A percentile compares a stretch with the other conserved stretches of the same genome.
Conservation (phyloP, 108 stramenopile genomes). For the Parmales sp. region DNA sequence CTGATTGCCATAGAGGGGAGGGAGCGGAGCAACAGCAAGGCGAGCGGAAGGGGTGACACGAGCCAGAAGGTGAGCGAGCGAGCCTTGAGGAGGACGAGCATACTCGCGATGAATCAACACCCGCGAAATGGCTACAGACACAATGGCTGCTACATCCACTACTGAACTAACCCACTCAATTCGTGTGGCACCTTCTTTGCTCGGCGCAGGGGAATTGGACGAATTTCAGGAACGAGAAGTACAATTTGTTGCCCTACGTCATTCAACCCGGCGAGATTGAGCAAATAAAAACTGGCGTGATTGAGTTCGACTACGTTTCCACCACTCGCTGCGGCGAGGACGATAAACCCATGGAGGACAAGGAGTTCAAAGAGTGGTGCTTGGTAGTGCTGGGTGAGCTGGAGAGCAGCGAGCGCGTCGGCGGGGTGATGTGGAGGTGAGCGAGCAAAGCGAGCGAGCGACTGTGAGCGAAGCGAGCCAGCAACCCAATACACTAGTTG, state of each 20-base stretch:
- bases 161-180: too few species aligned
- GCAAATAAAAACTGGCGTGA: not conserved
- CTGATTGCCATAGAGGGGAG: not conserved
- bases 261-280: not conserved
- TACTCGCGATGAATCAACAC: too few species aligned
- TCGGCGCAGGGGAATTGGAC: not conserved
- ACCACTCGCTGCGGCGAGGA: not conserved
- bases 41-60: not conserved
- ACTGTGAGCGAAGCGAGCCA: too few species aligned
- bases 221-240: conserved; percentile 11
- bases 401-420: not conserved
- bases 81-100: too few species aligned
- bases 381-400: not conserved
- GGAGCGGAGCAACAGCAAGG: not conserved
- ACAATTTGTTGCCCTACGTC: not conserved
- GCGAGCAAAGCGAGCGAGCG: too few species aligned
- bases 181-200: too few species aligned
- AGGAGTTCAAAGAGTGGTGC: not conserved
- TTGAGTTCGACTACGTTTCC: conserved; percentile 7
- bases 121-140: too few species aligned
- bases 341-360: not conserved
- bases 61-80: too few species aligned
- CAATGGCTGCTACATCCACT: too few species aligned
- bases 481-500: too few species aligned
- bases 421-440: conserved; percentile 10